Evolutionary conservation across 225 moss, liverwort and hornwort genomes (phyloP), one percentile per base, ranked within the genome.

Genomic region (Sphagnum tenellum): DNA sequence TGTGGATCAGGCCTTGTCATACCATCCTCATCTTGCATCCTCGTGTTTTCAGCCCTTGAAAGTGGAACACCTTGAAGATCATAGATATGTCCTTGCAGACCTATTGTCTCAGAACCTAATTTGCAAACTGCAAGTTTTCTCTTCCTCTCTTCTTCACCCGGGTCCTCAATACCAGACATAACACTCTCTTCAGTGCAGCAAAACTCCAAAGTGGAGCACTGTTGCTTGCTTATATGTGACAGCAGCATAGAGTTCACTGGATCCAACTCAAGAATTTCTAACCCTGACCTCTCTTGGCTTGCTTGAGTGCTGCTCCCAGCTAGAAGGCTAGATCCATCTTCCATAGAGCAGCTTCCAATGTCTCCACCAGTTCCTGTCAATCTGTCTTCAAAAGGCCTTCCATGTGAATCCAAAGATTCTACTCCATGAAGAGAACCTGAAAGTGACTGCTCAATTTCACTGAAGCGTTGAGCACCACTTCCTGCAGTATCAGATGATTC

Each of bases 401-500:
- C 50, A 12, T 5, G 66, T 6, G 48, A 59, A 54, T 56, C 71
- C 6, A 50, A 49, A n/a, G 60, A 63, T 47, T 55, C 59, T n/a
- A 46, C 52, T 56, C 48, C 63, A 5, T 53, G 44, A 7, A 50
- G 3, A 6, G 56, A 56, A 52, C 53, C 63, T 9, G 60, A 60
- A 49, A 54, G 14, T 6, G 64, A 55, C 48, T n/a, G 57, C 47
- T 44, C 63, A 50, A 58, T 67, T 44, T 6, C 49, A 53, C 65
- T 29, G 29, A 29, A 29, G 29, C 29, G 0, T 29, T 29, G 29
- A 29, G 29, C 55, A 48, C 59, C 68, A 46, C 48, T 60, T 3
- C 68, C 74, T 7, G 59, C 69, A 29, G 47, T 45, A 47, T 48
- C 61, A n/a, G 11, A 47, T 29, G 64, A 71, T 11, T 76, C 76